Conservation (phyloP, 441 rosid genomes). For the Euphorbia schlechtendalii region DNA sequence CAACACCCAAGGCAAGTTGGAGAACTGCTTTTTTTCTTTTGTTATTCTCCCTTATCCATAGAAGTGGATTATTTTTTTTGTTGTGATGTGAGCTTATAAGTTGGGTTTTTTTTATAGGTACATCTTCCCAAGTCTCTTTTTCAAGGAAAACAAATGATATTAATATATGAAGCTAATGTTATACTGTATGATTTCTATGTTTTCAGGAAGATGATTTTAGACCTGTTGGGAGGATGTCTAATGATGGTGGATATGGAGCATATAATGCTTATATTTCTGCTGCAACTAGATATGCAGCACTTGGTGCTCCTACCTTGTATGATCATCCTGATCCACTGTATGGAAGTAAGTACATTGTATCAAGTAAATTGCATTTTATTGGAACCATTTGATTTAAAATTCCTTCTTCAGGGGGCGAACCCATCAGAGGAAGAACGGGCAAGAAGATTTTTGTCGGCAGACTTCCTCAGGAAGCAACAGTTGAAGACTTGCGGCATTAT, state of each 20-base stretch:
- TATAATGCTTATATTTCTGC: slow-evolving; percentile 92
- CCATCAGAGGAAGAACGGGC: slow-evolving; percentile 50
- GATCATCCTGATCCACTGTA: slow-evolving; percentile 67
- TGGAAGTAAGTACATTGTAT: slow-evolving; percentile 54
- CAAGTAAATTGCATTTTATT: neutral
- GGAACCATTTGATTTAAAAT: neutral
- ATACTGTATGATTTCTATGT: neutral
- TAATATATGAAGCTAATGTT: slow-evolving; percentile 9
- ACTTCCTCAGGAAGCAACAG: slow-evolving; percentile 88
- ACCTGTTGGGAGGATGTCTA: slow-evolving; percentile 52
- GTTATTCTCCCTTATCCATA: neutral
- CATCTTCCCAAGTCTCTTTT: neutral
- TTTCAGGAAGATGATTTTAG: slow-evolving; percentile 77
- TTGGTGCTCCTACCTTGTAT: slow-evolving; percentile 87
- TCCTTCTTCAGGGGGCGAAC: slow-evolving; percentile 42
- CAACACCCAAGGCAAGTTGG: slow-evolving; percentile 76
- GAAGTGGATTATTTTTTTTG: neutral
- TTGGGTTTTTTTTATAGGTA: neutral
- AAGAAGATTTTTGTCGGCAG: slow-evolving; percentile 93
- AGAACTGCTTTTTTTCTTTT: neutral
- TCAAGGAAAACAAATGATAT: neutral
- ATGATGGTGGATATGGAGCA: slow-evolving; percentile 78
- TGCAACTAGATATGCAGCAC: slow-evolving; percentile 86
- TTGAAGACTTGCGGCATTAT: slow-evolving; percentile 73
- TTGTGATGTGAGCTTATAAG: slow-evolving; percentile 1